Conservation (phyloP, 352 stramenopile genomes). For the Phytophthora pisi region DNA sequence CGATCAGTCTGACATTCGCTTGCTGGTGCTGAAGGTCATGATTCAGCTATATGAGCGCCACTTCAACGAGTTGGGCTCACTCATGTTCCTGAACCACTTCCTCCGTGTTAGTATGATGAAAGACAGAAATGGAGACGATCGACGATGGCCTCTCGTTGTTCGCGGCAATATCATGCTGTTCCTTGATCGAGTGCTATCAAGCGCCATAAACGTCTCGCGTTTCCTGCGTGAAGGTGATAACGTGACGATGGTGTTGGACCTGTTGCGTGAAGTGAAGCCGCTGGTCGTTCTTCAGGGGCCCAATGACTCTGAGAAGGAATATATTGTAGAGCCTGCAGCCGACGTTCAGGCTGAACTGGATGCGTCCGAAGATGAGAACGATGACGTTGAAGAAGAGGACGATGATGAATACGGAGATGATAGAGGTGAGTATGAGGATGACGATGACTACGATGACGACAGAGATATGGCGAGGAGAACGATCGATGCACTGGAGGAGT, state of each 20-base stretch:
- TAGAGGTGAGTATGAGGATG: constrained; percentile 44
- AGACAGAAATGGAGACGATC: constrained; percentile 43
- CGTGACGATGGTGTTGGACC: constrained; percentile 74
- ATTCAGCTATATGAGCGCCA: constrained; percentile 87
- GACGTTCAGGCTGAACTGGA: constrained; percentile 61
- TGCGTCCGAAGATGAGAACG: constrained; percentile 64
- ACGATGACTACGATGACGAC: constrained; percentile 45
- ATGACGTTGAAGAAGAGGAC: constrained; percentile 36
- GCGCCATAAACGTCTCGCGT: constrained; percentile 76
- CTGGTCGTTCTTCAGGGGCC: constrained; percentile 70
- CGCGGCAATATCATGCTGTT: constrained; percentile 87
- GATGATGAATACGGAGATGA: constrained; percentile 52
- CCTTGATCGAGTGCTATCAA: constrained; percentile 81
- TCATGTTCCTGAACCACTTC: constrained; percentile 86
- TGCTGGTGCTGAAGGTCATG: constrained; percentile 88
- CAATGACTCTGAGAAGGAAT: constrained; percentile 72
- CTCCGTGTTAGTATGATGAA: constrained; percentile 82
- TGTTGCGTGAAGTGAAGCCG: constrained; percentile 81
- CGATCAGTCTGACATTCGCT: constrained; percentile 73
- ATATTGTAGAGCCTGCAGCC: constrained; percentile 61
- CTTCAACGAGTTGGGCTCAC: constrained; percentile 73
- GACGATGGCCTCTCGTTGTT: constrained; percentile 73
- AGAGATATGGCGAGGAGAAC: constrained; percentile 54
- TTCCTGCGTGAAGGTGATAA: constrained; percentile 80
- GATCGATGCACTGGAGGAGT: constrained; percentile 78